Evolutionary conservation across 305 asterid species (phyloP).

Genomic region (Fraxinus albicans): DNA sequence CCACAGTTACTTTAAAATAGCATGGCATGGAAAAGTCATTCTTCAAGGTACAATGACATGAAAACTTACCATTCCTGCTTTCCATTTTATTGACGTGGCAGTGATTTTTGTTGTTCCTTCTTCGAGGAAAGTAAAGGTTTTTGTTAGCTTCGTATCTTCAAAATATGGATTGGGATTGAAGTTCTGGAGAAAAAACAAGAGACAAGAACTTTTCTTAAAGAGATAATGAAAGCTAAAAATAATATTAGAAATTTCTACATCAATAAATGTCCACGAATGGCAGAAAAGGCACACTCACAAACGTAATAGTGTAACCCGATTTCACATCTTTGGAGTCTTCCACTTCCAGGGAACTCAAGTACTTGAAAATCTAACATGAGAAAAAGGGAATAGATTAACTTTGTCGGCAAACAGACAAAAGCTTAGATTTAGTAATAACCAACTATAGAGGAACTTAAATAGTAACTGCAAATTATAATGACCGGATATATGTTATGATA

Average conservation of each 20-base stretch:
- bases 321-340: slow-evolving; percentile 84
- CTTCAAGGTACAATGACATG: slow-evolving; percentile 2
- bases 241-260: not conserved
- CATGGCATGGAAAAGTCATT: not conserved
- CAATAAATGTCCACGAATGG: not conserved
- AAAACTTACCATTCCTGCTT: slow-evolving; percentile 76
- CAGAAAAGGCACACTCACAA: slow-evolving; percentile 53
- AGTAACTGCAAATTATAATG: not conserved
- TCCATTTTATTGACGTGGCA: slow-evolving; percentile 86
- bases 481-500: not conserved
- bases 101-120: slow-evolving; percentile 75
- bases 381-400: slow-evolving; percentile 18
- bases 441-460: not conserved
- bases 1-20: slow-evolving; percentile 9
- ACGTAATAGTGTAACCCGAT: slow-evolving; percentile 77
- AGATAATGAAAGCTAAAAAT: not conserved
- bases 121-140: slow-evolving; percentile 78
- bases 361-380: slow-evolving; percentile 64
- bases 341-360: slow-evolving; percentile 69
- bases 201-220: not conserved
- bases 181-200: slow-evolving; percentile 39
- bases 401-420: slow-evolving; percentile 14
- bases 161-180: slow-evolving; percentile 80
- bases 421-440: not conserved
- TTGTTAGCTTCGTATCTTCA: slow-evolving; percentile 74